phyloP scores from a whole-genome alignment of 306 rosid genomes.

The Malus sylvestris region DNA sequence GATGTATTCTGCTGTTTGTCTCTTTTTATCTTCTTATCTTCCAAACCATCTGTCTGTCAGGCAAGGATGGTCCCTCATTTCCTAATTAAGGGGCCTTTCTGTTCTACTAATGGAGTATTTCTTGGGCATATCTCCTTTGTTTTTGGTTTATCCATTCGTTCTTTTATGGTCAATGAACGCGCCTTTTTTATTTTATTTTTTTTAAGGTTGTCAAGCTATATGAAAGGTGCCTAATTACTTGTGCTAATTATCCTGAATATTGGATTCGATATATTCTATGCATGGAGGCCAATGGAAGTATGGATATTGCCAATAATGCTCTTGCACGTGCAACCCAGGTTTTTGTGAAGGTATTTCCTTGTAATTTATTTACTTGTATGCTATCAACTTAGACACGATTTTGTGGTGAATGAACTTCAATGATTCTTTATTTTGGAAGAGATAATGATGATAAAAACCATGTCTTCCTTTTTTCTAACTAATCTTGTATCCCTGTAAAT shows the following conservation, averaged over 20 bases:
- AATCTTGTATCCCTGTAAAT: neutral
- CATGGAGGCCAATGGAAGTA: slow-evolving; percentile 60
- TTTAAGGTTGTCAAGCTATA: slow-evolving; percentile 85
- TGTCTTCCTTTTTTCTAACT: neutral
- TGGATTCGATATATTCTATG: slow-evolving; percentile 81
- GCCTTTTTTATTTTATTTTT: neutral
- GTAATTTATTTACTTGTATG: neutral
- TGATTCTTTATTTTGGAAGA: neutral
- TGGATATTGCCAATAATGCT: slow-evolving; percentile 91
- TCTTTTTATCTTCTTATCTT: slow-evolving; percentile 83
- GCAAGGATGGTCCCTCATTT: slow-evolving; percentile 99
- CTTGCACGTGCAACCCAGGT: slow-evolving; percentile 94
- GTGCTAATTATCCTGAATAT: slow-evolving; percentile 96
- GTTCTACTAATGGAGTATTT: slow-evolving; percentile 85
- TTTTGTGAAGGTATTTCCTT: slow-evolving; percentile 74
- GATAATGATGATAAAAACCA: neutral
- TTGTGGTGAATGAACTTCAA: neutral
- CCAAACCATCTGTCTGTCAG: slow-evolving; percentile 84
- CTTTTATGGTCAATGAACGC: neutral
- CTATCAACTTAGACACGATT: neutral
- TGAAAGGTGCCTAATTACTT: slow-evolving; percentile 91
- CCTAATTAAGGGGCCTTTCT: slow-evolving; percentile 99
- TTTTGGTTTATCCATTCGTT: slow-evolving; percentile 40
- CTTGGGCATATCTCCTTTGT: slow-evolving; percentile 62
- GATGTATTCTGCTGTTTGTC: too few species aligned